Base-by-base conservation (phyloP, 306 rosid species). In the Cicer bijugum region DNA sequence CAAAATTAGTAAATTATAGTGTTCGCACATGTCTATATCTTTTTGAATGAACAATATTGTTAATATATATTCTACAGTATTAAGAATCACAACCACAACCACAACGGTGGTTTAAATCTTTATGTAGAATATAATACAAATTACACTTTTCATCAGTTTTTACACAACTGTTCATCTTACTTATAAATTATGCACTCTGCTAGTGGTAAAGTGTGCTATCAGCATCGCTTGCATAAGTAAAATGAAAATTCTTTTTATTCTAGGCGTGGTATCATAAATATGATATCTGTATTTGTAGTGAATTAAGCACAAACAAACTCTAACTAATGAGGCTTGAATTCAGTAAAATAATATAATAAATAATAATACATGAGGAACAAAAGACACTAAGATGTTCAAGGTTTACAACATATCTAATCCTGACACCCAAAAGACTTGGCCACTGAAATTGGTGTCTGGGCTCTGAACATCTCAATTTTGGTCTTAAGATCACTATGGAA, bases 401-500 rank as follows among this genome's bases (percentile, higher is more conserved):
- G 51, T 17, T 48, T 68, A 82, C 64, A 74, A 71, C 46, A 57
- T 66, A 17, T 45, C 62, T 80, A 72, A 11, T 71, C 63, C 78
- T 75, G 75, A 78, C 58, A 83, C 75, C 81, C 88, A 76, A 56
- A 67, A 83, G 86, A 75, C 50, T 86, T 90, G 86, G 89, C 84
- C 43, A 76, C 37, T 11, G 81, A 66, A 46, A 78, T 85, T 76
- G 79, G 64, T 84, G 80, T 83, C 50, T 84, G 78, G 40, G 71
- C 74, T 83, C 81, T 88, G 72, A 86, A 33, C 28, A 81, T 74
- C 85, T 88, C 93, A 65, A 84, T 40, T 72, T 82, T 81, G 15
- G 86, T 83, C 86, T 73, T 89, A 61, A 88, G 65, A 45, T 89
- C 96, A 52, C 79, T 79, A 64, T 82, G 92, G 67, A 91, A 86